Conservation (phyloP, 23 red algal species). For the Gracilaria domingensis region DNA sequence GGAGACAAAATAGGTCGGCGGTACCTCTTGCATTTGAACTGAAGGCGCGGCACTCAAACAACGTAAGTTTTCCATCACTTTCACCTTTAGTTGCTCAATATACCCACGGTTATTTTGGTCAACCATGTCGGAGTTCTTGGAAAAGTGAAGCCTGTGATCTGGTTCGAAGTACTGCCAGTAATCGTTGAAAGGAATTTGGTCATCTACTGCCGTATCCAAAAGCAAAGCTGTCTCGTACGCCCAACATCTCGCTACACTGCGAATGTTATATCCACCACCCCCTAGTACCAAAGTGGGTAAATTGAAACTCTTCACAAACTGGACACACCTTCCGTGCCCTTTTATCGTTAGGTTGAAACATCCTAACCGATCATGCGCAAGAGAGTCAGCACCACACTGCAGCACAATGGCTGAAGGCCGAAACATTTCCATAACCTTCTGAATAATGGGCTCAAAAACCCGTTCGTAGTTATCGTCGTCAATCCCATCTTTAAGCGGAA, state of each 20-base stretch:
- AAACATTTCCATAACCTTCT: conserved; percentile 94
- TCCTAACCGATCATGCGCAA: conserved; percentile 93
- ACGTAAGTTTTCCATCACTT: conserved; percentile 92
- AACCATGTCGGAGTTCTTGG: conserved; percentile 75
- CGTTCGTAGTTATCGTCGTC: conserved; percentile 90
- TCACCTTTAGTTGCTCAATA: conserved; percentile 94
- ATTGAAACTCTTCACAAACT: conserved; percentile 88
- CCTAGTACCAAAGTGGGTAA: conserved; percentile 93
- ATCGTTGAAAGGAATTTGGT: conserved; percentile 98
- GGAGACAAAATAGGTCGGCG: conserved; percentile 70
- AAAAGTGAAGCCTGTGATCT: conserved; percentile 93
- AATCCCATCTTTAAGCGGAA: conserved; percentile 98
- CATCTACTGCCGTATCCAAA: conserved; percentile 78
- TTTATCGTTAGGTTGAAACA: conserved; percentile 98
- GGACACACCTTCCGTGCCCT: conserved; percentile 91
- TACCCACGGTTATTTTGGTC: conserved; percentile 93
- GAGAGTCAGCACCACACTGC: conserved; percentile 97
- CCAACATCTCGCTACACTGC: conserved; percentile 98
- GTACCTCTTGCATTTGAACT: conserved; percentile 97
- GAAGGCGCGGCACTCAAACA: conserved; percentile 84
- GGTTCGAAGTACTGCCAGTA: conserved; percentile 99
- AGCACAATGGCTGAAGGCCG: conserved; percentile 95
- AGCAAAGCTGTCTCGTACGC: conserved; percentile 92
- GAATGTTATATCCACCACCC: conserved; percentile 98
- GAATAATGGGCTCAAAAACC: conserved; percentile 88